Percentiles rank a stretch among this genome's conserved stretches.
phyloP scores from a whole-genome alignment of 148 eudicot genomes.

The Arbutus unedo region DNA sequence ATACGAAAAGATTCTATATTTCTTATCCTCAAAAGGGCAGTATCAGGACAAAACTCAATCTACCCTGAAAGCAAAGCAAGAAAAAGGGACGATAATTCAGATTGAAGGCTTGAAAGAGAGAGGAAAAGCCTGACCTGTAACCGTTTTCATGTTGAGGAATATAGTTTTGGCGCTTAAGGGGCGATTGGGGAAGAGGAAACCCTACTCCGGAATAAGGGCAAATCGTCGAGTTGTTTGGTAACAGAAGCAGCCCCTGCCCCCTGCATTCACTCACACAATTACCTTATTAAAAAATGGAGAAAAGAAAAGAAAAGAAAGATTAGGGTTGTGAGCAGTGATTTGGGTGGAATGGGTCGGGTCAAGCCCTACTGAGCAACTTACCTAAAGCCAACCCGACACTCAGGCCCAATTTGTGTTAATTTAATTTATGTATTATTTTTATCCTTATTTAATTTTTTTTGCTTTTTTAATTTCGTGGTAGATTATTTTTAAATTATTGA shows the following conservation, averaged over 20 bases:
- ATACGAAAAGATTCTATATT: background rate
- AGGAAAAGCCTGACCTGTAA: background rate
- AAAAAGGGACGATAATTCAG: background rate
- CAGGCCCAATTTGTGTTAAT: too few relatives aligned
- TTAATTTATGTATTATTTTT: too few relatives aligned
- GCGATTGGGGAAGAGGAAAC: constrained; percentile 32
- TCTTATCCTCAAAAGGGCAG: background rate
- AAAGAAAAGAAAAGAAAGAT: background rate
- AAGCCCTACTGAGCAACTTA: background rate
- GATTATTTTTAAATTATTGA: too few relatives aligned
- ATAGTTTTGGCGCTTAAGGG: constrained; percentile 23
- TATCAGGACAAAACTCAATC: background rate
- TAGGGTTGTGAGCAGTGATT: background rate
- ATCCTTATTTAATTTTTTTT: too few relatives aligned
- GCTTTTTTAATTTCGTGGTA: too few relatives aligned
- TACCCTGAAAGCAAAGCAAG: constrained; percentile 2
- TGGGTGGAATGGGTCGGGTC: background rate
- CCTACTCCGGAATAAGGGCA: constrained; percentile 33
- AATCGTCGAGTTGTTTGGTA: constrained; percentile 21
- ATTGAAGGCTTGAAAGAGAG: background rate
- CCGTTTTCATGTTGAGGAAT: background rate
- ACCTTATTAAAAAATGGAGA: background rate
- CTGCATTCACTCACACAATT: background rate
- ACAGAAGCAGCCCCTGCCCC: constrained; percentile 11
- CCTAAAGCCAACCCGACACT: background rate